A percentile compares a stretch with the other conserved stretches of the same genome.
Evolutionary conservation across 1,284 basidiomycete genomes (phyloP).

Genomic region (Apiotrichum gamsii): DNA sequence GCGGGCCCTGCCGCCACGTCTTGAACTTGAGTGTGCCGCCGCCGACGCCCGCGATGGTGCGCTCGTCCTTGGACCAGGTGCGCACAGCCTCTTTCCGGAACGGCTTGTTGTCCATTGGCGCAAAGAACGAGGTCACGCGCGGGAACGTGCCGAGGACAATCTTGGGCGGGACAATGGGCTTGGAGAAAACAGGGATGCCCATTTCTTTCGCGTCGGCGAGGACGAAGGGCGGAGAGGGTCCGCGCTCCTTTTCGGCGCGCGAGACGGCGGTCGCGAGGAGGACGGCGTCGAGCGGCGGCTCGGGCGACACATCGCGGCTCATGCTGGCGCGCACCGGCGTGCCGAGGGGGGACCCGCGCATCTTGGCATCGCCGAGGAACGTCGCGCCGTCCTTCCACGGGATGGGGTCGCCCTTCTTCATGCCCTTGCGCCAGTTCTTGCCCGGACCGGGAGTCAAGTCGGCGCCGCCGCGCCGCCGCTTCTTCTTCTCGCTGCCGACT

Average conservation of each 20-base stretch:
- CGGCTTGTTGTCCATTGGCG: conserved; percentile 33
- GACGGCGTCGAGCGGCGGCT: conserved; percentile 15
- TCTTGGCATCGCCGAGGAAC: conserved; percentile 8
- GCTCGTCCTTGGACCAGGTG: conserved; percentile 26
- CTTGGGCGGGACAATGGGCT: conserved; percentile 35
- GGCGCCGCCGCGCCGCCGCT: conserved; percentile 11
- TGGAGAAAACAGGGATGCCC: conserved; percentile 41
- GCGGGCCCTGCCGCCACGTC: conserved; percentile 35
- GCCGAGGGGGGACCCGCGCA: conserved; percentile 5
- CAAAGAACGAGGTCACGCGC: conserved; percentile 38
- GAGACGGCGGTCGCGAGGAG: conserved; percentile 7
- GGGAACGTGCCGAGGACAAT: conserved; percentile 33
- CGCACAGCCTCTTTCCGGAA: conserved; percentile 37
- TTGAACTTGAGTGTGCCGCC: conserved; percentile 38
- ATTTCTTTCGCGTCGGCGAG: conserved; percentile 31
- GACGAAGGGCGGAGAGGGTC: conserved; percentile 26
- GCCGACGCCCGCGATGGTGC: conserved; percentile 28
- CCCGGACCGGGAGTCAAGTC: conserved; percentile 26
- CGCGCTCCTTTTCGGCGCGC: conserved; percentile 5
- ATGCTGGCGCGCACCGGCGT: conserved; percentile 14
- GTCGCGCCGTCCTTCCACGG: conserved; percentile 24
- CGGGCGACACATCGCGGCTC: conserved; percentile 28
- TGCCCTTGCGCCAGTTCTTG: conserved; percentile 37
- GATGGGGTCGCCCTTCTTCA: conserved; percentile 35
- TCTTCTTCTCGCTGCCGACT: conserved; percentile 18